phyloP scores from a whole-genome alignment of 1,284 basidiomycete genomes.

The Earliella scabrosa region DNA sequence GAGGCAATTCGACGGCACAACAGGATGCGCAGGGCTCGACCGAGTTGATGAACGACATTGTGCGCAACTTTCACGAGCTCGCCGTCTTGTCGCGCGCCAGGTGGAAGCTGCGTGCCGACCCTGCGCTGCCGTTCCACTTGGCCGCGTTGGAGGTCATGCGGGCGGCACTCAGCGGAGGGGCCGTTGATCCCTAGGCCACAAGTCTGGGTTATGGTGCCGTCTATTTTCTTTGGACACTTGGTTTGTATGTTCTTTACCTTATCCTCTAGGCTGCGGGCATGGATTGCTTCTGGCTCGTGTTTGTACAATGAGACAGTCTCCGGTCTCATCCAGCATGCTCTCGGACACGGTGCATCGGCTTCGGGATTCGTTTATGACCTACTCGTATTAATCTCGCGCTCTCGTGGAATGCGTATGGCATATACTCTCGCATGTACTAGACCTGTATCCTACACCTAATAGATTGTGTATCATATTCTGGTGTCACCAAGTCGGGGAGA shows the following conservation, averaged over 20 bases:
- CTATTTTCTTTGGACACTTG: neutral
- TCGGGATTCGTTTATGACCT: neutral
- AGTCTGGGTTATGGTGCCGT: neutral
- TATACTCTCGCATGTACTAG: neutral
- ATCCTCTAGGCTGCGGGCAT: neutral
- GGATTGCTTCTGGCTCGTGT: neutral
- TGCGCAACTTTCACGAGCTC: conserved; percentile 70
- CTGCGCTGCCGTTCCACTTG: conserved; percentile 67
- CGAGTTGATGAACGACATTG: conserved; percentile 58
- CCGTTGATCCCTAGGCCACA: conserved; percentile 12
- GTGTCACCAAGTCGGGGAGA: too few species aligned
- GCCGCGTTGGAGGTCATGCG: conserved; percentile 67
- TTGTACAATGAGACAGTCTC: neutral
- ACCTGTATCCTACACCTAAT: neutral
- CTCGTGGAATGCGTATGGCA: too few species aligned
- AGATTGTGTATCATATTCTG: neutral
- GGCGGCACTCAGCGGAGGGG: conserved; percentile 35
- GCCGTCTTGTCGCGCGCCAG: conserved; percentile 58
- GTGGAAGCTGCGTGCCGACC: conserved; percentile 52
- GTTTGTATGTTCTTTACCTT: neutral
- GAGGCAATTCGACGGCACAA: neutral
- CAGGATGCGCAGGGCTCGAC: conserved; percentile 29
- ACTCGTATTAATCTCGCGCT: neutral
- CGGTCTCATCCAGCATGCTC: neutral
- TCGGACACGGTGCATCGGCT: neutral